These are phyloP conservation scores for Eucalyptus leucophloia DNA, from an alignment of 345 rosid species.

Conservation along the genomic window DNA sequence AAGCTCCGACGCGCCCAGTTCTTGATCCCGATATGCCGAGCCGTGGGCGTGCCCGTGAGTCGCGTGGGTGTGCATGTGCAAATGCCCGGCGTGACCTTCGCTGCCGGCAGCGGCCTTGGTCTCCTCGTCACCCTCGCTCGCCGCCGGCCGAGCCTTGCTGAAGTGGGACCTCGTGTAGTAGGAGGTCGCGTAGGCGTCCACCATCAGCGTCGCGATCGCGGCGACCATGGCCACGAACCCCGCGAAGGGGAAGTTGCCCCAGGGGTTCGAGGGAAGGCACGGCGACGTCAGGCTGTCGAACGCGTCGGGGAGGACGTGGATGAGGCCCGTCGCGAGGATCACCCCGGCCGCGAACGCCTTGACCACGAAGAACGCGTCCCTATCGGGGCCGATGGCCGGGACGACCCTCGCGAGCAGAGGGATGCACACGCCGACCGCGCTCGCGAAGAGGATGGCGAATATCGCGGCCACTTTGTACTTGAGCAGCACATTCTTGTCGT, in stretches of 20 bases:
- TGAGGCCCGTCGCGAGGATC: slow-evolving; percentile 70
- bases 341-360: slow-evolving; percentile 79
- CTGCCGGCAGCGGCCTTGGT: neutral
- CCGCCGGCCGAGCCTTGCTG: neutral
- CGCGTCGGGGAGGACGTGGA: slow-evolving; percentile 85
- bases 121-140: slow-evolving; percentile 9
- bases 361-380: slow-evolving; percentile 28
- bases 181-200: slow-evolving; percentile 50
- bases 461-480: slow-evolving; percentile 32
- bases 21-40: slow-evolving; percentile 9
- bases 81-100: neutral
- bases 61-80: slow-evolving; percentile 11
- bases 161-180: slow-evolving; percentile 18
- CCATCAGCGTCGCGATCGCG: slow-evolving; percentile 36
- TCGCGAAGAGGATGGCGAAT: slow-evolving; percentile 27
- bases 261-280: slow-evolving; percentile 42
- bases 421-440: slow-evolving; percentile 31
- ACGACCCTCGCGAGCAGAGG: slow-evolving; percentile 25
- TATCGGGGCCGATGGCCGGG: slow-evolving; percentile 26
- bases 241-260: slow-evolving; percentile 77
- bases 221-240: slow-evolving; percentile 81
- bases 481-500: neutral
- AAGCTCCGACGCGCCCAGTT: neutral
- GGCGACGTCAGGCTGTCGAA: slow-evolving; percentile 46
- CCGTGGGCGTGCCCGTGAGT: slow-evolving; percentile 32